Evolutionary conservation across 805 yeast species (phyloP), one percentile per base, ranked within the genome.

Genomic region (Metschnikowia hibisci): DNA sequence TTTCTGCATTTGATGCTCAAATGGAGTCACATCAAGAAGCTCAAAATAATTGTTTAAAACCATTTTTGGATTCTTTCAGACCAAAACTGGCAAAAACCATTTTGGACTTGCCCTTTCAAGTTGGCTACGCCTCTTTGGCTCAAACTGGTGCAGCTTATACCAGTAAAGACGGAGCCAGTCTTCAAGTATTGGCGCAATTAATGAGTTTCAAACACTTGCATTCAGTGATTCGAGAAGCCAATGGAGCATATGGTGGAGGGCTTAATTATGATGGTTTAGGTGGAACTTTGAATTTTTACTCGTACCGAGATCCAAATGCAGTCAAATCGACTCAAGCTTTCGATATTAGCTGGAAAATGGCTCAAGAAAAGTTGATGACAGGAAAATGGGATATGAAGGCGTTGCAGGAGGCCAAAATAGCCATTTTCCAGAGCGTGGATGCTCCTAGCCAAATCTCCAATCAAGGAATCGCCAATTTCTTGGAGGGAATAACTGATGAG

Each of bases 231-330:
- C 78, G 99, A 52, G 99, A 93, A 59, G 81, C 91, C 56, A 96
- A 96, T 44, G 99, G 99, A 46, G 99, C 99, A 0, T 93, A 93
- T 59, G 99, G 99, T 6, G 98, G 96, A 5, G 99, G 99, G 4
- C 85, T 95, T 4, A 67, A 77, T 6, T 93, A 82, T 61, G 86
- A 83, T 59, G 88, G 91, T 0, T 60, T 87, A 16, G 87, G 85
- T 39, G 98, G 97, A 0, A 55, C 82, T 2, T 79, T 91, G 56
- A 77, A 85, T 27, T 88, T 75, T 66, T 93, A 84, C 65, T 89
- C 98, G 0, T 93, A 91, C 68, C 77, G 99, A 53, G 99, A 93
- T 62, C 99, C 99, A 13, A 83, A 87, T 50, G 87, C 96, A 1
- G 58, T 74, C 30, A 77, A 80, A 50, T 84, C 96, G 2, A 61